A percentile compares a stretch with the other conserved stretches of the same genome.
phyloP scores from a whole-genome alignment of 768 basidiomycete genomes.

The Boletellus ananiceps region DNA sequence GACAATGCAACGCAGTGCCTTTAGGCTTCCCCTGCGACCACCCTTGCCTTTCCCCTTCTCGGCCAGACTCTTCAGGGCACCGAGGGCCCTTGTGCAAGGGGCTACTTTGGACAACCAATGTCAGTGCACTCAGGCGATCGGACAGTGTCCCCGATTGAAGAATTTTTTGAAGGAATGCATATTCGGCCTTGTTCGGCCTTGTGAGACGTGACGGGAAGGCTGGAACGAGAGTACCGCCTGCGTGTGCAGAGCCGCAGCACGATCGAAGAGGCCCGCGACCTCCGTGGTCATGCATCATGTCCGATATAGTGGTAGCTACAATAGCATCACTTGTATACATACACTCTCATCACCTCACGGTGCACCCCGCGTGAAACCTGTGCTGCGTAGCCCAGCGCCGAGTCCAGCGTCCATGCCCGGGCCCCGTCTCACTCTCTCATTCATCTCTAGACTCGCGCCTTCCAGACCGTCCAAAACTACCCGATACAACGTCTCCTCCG shows the following conservation, averaged over 20 bases:
- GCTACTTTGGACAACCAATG: slow-evolving; percentile 81
- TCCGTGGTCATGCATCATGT: no score
- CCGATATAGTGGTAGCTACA: no score
- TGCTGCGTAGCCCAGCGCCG: slow-evolving; percentile 15
- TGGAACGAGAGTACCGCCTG: slow-evolving; percentile 44
- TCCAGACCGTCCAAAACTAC: slow-evolving; percentile 61
- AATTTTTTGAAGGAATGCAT: slow-evolving; percentile 78
- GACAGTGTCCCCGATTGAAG: slow-evolving; percentile 86
- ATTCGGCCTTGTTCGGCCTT: slow-evolving; percentile 79
- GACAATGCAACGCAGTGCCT: slow-evolving; percentile 84
- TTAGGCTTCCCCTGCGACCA: slow-evolving; percentile 88
- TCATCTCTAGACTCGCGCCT: slow-evolving; percentile 39
- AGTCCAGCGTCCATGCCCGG: slow-evolving; percentile 44
- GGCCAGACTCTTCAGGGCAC: slow-evolving; percentile 69
- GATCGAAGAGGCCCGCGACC: slow-evolving; percentile 31
- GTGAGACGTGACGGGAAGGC: slow-evolving; percentile 35
- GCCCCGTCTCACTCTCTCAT: slow-evolving; percentile 36
- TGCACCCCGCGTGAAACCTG: background rate
- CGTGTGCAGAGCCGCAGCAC: slow-evolving; percentile 46
- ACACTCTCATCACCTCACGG: no score
- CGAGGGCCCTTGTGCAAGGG: slow-evolving; percentile 82
- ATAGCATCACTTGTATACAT: no score
- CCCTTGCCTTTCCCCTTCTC: slow-evolving; percentile 78
- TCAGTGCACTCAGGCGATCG: slow-evolving; percentile 87
- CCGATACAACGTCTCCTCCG: slow-evolving; percentile 52